Conservation (phyloP, 805 yeast genomes). For the Lachancea sp. region DNA sequence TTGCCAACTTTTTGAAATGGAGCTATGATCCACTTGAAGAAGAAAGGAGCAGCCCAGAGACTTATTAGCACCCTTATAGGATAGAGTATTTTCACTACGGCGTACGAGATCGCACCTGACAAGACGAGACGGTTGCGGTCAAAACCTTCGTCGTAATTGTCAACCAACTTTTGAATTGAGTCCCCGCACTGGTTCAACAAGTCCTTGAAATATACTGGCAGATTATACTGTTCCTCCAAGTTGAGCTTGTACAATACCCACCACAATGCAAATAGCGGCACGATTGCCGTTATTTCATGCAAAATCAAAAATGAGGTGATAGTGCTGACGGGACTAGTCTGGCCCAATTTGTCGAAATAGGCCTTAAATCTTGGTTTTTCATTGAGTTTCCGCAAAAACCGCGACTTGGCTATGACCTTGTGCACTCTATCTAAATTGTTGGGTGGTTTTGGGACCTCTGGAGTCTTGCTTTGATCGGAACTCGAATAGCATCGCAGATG, state of each 20-base stretch:
- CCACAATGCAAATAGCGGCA: slow-evolving; percentile 66
- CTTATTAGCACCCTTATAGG: slow-evolving; percentile 29
- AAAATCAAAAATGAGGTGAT: slow-evolving; percentile 57
- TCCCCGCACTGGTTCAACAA: slow-evolving; percentile 53
- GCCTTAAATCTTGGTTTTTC: slow-evolving; percentile 22
- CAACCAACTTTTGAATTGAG: slow-evolving; percentile 48
- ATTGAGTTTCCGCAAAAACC: slow-evolving; percentile 21
- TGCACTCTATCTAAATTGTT: slow-evolving; percentile 15
- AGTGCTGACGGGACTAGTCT: slow-evolving; percentile 28
- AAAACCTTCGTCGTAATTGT: slow-evolving; percentile 26
- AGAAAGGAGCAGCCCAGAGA: slow-evolving; percentile 32
- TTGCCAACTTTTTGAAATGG: slow-evolving; percentile 16
- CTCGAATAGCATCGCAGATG: neutral
- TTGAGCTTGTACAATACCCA: slow-evolving; percentile 53
- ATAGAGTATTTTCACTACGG: slow-evolving; percentile 50
- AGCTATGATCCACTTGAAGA: slow-evolving; percentile 20
- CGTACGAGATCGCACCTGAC: slow-evolving; percentile 74
- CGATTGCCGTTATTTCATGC: slow-evolving; percentile 71
- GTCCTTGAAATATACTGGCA: slow-evolving; percentile 21
- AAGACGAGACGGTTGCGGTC: slow-evolving; percentile 50
- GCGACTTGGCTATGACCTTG: slow-evolving; percentile 23
- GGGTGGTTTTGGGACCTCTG: slow-evolving; percentile 1
- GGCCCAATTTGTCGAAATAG: slow-evolving; percentile 24
- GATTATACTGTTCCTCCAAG: slow-evolving; percentile 23
- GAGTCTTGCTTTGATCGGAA: neutral